Evolutionary conservation across 306 rosid species (phyloP), one percentile per base, ranked within the genome.

Genomic region (Lathyrus sativus): DNA sequence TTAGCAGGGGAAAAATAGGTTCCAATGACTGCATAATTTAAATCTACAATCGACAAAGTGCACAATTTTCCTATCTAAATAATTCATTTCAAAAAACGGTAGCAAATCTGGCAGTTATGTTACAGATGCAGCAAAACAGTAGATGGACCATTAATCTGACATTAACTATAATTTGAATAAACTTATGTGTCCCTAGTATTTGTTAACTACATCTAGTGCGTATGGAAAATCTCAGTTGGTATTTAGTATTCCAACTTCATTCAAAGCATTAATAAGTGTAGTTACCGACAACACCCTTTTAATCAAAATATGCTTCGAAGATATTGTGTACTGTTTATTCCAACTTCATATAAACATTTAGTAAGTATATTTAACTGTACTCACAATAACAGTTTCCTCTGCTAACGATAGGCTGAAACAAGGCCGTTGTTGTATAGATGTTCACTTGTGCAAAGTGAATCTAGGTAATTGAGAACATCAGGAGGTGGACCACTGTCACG

Each of bases 21-120:
- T 24, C 26, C 26, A 24, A 2, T 24, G 26, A 24, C 26, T 2
- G 26, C 26, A 24, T 24, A 24, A 24, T 24, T 24, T 24, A 24
- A 24, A 24, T 57, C 53, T 64, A 18, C 71, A 63, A 17, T 13
- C n/a, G 62, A 46, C 33, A 17, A 65, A 44, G 26, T 29, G 39
- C 50, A 11, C 67, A 48, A 77, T 76, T 80, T 73, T 70, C 83
- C 80, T 8, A 17, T 44, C 53, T 5, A 15, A 12, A 43, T 28
- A n/a, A 7, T n/a, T 68, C 43, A 60, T 17, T 68, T 57, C 4
- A 8, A 19, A 74, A 41, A 62, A 29, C 2, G 14, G 37, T 62
- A 18, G 58, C 58, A 31, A 43, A 53, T 62, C 65, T 6, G 17
- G 29, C 37, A 11, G 6, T 14, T 39, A 55, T 54, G 8, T 39